Conservation (phyloP, 2,329 filamentous ascomycete genomes). For the Trichophyton schoenleinii region DNA sequence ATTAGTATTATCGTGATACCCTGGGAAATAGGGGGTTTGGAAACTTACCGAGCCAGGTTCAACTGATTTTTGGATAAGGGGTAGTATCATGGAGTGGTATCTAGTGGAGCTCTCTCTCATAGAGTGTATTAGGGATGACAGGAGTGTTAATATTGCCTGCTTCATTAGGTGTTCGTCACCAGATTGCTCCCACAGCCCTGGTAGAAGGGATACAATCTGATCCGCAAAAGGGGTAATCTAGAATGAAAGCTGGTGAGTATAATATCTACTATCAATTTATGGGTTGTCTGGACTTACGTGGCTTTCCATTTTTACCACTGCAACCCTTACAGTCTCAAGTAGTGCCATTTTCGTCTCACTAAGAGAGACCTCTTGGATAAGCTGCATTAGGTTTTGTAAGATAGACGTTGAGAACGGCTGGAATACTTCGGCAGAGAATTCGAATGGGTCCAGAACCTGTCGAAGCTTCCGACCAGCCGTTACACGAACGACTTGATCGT, state of each 20-base stretch:
- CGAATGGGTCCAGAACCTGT: slow-evolving; percentile 69
- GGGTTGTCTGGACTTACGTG: slow-evolving; percentile 46
- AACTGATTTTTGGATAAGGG: slow-evolving; percentile 68
- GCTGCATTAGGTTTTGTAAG: slow-evolving; percentile 57
- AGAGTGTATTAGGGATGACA: slow-evolving; percentile 71
- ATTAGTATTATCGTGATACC: neutral
- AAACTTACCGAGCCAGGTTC: slow-evolving; percentile 54
- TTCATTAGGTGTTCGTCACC: slow-evolving; percentile 87
- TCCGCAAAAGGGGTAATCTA: slow-evolving; percentile 57
- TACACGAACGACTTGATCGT: slow-evolving; percentile 84
- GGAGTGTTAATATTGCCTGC: slow-evolving; percentile 76
- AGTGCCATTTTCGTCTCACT: slow-evolving; percentile 86
- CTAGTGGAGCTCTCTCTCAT: slow-evolving; percentile 66
- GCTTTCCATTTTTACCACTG: slow-evolving; percentile 71
- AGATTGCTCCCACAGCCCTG: slow-evolving; percentile 70
- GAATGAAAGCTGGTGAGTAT: slow-evolving; percentile 44
- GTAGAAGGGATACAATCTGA: slow-evolving; percentile 67
- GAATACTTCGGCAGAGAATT: slow-evolving; percentile 63
- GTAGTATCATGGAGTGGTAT: slow-evolving; percentile 69
- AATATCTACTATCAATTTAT: slow-evolving; percentile 46
- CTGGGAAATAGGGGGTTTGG: neutral
- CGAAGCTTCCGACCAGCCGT: slow-evolving; percentile 80
- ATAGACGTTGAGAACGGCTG: slow-evolving; percentile 63
- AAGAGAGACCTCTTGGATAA: slow-evolving; percentile 68
- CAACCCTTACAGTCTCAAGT: slow-evolving; percentile 68